Evolutionary conservation across 257 asterid genomes (phyloP).

Genomic region (Ehretia macrophylla): DNA sequence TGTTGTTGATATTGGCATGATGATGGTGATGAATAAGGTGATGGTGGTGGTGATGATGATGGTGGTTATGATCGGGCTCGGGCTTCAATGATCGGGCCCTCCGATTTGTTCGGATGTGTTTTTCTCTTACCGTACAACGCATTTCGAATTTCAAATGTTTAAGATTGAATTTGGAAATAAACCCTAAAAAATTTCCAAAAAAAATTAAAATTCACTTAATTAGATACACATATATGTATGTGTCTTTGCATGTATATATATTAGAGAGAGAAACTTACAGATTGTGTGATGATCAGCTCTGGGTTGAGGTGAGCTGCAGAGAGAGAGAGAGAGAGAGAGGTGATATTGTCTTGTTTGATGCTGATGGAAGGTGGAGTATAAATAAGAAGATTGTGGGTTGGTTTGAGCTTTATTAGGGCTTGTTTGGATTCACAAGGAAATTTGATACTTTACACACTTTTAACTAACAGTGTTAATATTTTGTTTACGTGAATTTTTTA

Average conservation of each 20-base stretch:
- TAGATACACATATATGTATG: constrained; percentile 6
- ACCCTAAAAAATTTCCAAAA: constrained; percentile 18
- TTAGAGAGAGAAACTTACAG: constrained; percentile 26
- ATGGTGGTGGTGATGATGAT: constrained; percentile 7
- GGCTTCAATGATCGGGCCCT: constrained; percentile 63
- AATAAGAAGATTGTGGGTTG: too few relatives aligned
- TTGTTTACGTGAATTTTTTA: too few relatives aligned
- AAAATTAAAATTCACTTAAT: constrained; percentile 7
- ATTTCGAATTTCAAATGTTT: constrained; percentile 23
- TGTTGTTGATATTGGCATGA: constrained; percentile 7
- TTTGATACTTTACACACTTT: too few relatives aligned
- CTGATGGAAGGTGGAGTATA: too few relatives aligned
- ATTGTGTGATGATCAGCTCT: constrained; percentile 20
- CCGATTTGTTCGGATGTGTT: constrained; percentile 64
- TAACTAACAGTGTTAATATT: too few relatives aligned
- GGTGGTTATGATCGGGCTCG: constrained; percentile 45
- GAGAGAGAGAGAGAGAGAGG: constrained; percentile 6
- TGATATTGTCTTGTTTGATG: neutral
- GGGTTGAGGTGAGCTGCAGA: constrained; percentile 16
- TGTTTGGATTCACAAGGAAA: too few relatives aligned
- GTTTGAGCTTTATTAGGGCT: too few relatives aligned
- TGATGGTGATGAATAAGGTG: constrained; percentile 1
- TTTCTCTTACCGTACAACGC: constrained; percentile 71
- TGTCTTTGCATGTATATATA: neutral
- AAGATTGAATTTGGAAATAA: constrained; percentile 12